Evolutionary conservation across 306 rosid genomes (phyloP), one percentile per base, ranked within the genome.

Genomic region (Acacia melanoxylon): DNA sequence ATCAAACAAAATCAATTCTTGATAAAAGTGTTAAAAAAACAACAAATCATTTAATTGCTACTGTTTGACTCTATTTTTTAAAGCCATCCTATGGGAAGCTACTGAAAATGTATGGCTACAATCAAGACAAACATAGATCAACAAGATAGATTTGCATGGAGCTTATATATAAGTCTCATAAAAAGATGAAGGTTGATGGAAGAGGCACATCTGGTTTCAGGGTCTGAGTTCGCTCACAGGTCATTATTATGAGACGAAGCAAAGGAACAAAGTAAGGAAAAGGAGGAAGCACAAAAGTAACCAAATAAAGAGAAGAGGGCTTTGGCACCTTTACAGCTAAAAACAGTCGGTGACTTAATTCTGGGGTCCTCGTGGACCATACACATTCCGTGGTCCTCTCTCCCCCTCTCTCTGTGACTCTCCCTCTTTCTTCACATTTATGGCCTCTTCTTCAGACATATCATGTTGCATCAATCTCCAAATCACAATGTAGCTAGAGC

Each of bases 321-420:
- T 70, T 69, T 49, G 82, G 78, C 82, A 31, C 78, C 80, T 82
- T 83, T 65, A 76, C 86, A 79, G 84, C 86, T 78, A 72, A 54
- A 72, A 72, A 63, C 70, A 62, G 75, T 37, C 52, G 31, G 75
- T 27, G 63, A 68, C 3, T 66, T 66, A 25, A 66, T 59, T 24
- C 65, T 12, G 22, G 24, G 40, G 70, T 72, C 45, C 46, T 12
- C 5, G 54, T 40, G 83, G 79, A 49, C 84, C 84, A 63, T 74
- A 45, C 19, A 37, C 74, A 74, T 25, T 74, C 72, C 31, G 4
- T 78, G 83, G 72, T 79, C 86, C 73, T 25, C 29, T 27, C 14
- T n/a, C 29, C 7, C 29, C 8, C 48, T 42, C 54, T 8, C 44
- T 41, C 44, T 10, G 45, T 10, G 17, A 8, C 19, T 29, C 51